Conservation (phyloP, 148 eudicot genomes). For the Bassia scoparia region DNA sequence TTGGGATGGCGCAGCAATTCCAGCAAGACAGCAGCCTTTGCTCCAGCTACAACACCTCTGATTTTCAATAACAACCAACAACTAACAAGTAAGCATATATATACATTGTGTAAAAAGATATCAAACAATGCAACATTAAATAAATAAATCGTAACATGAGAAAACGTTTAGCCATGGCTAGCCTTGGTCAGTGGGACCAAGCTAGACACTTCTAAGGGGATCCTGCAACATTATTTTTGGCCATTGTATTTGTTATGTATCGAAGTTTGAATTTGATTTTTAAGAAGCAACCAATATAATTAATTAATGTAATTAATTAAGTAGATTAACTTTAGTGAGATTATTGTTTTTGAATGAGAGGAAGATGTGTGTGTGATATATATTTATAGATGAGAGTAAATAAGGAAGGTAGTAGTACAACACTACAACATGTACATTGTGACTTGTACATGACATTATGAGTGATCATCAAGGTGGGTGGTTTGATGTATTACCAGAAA, state of each 20-base stretch:
- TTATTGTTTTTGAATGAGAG: no score
- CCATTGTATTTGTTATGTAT: conserved; percentile 30
- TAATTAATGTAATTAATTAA: no score
- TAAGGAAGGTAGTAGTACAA: no score
- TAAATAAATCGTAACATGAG: conserved; percentile 45
- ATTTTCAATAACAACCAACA: neutral
- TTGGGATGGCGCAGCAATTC: conserved; percentile 83
- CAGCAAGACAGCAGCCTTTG: conserved; percentile 85
- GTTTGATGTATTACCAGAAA: no score
- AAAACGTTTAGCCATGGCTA: conserved; percentile 81
- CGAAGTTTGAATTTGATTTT: neutral
- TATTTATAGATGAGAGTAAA: no score
- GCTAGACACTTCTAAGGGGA: conserved; percentile 47
- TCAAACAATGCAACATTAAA: neutral
- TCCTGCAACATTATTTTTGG: conserved; percentile 40
- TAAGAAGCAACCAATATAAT: neutral
- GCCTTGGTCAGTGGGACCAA: conserved; percentile 64
- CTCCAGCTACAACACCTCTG: conserved; percentile 88
- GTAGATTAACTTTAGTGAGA: no score
- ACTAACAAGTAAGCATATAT: no score
- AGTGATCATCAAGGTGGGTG: no score
- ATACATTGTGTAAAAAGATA: no score
- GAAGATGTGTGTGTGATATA: no score
- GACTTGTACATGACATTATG: no score
- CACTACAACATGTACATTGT: no score